Base-by-base conservation (phyloP, 2,329 filamentous ascomycete species). In the Aspergillus pseudoterreus region DNA sequence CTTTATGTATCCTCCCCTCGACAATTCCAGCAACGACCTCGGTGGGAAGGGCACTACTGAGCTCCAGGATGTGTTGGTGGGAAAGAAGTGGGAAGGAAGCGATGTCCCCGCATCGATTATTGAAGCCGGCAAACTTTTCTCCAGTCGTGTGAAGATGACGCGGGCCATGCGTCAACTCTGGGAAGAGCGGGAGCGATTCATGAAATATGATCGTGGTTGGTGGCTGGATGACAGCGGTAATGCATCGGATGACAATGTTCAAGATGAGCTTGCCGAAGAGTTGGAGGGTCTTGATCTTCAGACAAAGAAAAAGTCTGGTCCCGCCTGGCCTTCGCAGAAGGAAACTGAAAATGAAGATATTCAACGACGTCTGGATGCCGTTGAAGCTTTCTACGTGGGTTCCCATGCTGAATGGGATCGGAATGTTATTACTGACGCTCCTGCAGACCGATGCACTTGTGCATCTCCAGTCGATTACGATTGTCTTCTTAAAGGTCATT, bases 141-240 rank as follows among this genome's bases (percentile, higher is more conserved):
- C 92, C 0, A 87, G 83, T 52, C 83, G 94, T 47, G 94, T 96
- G 69, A 83, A 92, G 59, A 95, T 95, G 81, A 95, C 91, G 0
- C 81, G 94, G 54, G 90, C 90, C 4, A 92, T 95, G 73, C 84
- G 90, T 50, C 94, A 99, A 71, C 77, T 99, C 12, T 99, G 94
- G 92, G 88, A 95, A 59, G 92, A 95, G 67, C 83, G 94, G 44
- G 92, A 96, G 63, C 83, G 83, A 24, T 99, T 95, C 60, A 85
- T 96, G 74, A 92, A 88, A 64, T 95, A 89, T 59, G 92, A 97
- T 63, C 82, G 94, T 49, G 94, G 94, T 9, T 99, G 91, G 90
- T 84, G 87, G 52, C 77, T 78, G 1, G 74, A 74, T 2, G 72
- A 75, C 15, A 64, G 65, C 2, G 55, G 57, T 24, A 69, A 78